Evolutionary conservation across 2,329 filamentous ascomycete species (phyloP), one percentile per base, ranked within the genome.

Genomic region (Ceratocystis diversiconidia): DNA sequence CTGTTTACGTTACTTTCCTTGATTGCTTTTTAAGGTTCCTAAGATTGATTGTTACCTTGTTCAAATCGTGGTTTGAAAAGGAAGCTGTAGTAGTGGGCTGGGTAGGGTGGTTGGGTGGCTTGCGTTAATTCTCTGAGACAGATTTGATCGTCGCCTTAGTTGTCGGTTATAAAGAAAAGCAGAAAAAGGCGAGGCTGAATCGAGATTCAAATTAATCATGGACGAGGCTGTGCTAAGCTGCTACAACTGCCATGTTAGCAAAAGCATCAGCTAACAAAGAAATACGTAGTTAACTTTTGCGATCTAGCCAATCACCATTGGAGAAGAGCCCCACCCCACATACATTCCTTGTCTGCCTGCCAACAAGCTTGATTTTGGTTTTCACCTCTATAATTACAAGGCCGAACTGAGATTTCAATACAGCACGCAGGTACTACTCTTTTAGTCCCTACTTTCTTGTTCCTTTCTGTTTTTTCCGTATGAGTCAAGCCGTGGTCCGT

Each of bases 401-500:
- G 8, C 32, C 32, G 32, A 36, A 36, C 32, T 12, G 10, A 41
- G 3, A 12, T 15, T 41, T 41, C 36, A 41, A 41, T 41, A 41
- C 36, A 10, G 7, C 19, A 12, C 48, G 5, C 48, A 28, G 48
- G 19, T 25, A 28, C 48, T 52, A 6, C 48, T 28, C 15, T 28
- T 59, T 17, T 25, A 32, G 28, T 8, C 28, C 8, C 17, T 32
- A 17, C 28, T 59, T 30, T 8, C 22, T 25, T 50, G 48, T 2
- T 50, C 7, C 48, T 10, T 25, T 25, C 10, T 19, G 19, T 19
- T 12, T n/a, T 59, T 36, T 30, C 17, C 64, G 32, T 65, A 65
- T 65, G 64, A 62, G 48, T 44, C 59, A 61, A 32, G 44, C 48
- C 64, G 66, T 46, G 30, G 15, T 30, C 30, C 41, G 19, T 30